phyloP scores from a whole-genome alignment of 2,329 filamentous ascomycete species.

The Cladosporium oxysporum region DNA sequence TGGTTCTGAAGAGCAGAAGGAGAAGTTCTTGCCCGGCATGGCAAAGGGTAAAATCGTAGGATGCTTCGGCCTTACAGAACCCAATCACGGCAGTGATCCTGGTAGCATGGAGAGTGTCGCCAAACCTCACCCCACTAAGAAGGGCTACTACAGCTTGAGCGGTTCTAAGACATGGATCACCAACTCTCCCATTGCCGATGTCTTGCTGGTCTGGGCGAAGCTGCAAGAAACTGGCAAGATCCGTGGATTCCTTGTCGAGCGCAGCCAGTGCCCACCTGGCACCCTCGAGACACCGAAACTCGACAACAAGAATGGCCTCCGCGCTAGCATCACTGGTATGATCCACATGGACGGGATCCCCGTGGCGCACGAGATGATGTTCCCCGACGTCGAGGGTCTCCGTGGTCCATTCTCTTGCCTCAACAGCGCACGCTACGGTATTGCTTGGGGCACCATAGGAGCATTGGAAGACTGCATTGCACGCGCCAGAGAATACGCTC shows the following conservation, averaged over 20 bases:
- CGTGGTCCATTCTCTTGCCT: conserved; percentile 89
- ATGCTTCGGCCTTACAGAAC: conserved; percentile 87
- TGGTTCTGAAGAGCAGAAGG: conserved; percentile 82
- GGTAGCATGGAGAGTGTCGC: conserved; percentile 87
- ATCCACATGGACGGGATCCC: conserved; percentile 92
- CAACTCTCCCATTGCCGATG: conserved; percentile 85
- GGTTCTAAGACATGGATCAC: conserved; percentile 95
- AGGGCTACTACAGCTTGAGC: conserved; percentile 75
- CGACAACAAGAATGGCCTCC: conserved; percentile 92
- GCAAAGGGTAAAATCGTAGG: conserved; percentile 81
- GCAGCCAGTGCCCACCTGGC: conserved; percentile 79
- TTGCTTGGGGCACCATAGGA: conserved; percentile 90
- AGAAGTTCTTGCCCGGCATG: conserved; percentile 76
- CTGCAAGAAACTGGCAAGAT: conserved; percentile 90
- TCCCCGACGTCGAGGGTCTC: conserved; percentile 84
- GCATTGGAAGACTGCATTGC: conserved; percentile 89
- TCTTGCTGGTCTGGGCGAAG: conserved; percentile 90
- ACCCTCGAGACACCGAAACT: conserved; percentile 89
- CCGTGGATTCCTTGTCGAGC: conserved; percentile 85
- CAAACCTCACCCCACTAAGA: conserved; percentile 80
- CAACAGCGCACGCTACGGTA: conserved; percentile 90
- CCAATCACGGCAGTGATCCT: conserved; percentile 89
- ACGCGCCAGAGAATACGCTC: conserved; percentile 78
- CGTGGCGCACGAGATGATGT: conserved; percentile 89
- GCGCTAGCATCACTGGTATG: conserved; percentile 95